Conservation (phyloP, 1,284 basidiomycete genomes). For the Puccinia triticina region DNA sequence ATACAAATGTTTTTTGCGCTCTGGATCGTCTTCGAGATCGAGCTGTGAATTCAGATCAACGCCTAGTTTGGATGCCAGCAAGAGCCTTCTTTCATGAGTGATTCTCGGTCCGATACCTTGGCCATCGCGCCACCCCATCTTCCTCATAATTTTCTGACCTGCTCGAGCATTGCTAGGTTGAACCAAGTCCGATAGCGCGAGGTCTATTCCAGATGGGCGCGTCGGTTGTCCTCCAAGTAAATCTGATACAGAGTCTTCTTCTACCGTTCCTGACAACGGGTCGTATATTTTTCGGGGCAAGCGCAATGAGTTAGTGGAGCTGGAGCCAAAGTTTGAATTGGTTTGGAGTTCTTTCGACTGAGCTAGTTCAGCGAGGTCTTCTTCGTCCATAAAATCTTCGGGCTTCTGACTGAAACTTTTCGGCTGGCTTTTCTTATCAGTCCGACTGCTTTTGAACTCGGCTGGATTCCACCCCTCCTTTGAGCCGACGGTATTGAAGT, state of each 20-base stretch:
- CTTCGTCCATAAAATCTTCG: slow-evolving; percentile 99
- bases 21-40: slow-evolving; percentile 66
- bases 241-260: slow-evolving; percentile 73
- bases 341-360: slow-evolving; percentile 69
- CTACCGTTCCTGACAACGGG: slow-evolving; percentile 59
- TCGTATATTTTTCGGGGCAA: slow-evolving; percentile 39
- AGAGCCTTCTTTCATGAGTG: slow-evolving; percentile 73
- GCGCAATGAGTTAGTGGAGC: slow-evolving; percentile 38
- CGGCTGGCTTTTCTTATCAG: slow-evolving; percentile 71
- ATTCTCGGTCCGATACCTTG: slow-evolving; percentile 90
- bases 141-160: slow-evolving; percentile 80
- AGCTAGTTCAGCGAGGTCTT: slow-evolving; percentile 80
- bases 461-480: slow-evolving; percentile 97
- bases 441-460: slow-evolving; percentile 71
- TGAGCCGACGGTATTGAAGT: slow-evolving; percentile 93
- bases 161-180: slow-evolving; percentile 55
- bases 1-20: slow-evolving; percentile 81
- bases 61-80: slow-evolving; percentile 63
- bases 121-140: slow-evolving; percentile 92
- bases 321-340: slow-evolving; percentile 44
- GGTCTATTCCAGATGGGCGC: slow-evolving; percentile 55
- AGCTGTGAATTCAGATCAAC: slow-evolving; percentile 53
- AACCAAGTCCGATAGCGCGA: slow-evolving; percentile 55
- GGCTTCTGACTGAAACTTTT: slow-evolving; percentile 64
- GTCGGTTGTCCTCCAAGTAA: slow-evolving; percentile 14